These are phyloP conservation scores for Leptomonas seymouri DNA, from an alignment of 208 protist species.

Conservation along the genomic window DNA sequence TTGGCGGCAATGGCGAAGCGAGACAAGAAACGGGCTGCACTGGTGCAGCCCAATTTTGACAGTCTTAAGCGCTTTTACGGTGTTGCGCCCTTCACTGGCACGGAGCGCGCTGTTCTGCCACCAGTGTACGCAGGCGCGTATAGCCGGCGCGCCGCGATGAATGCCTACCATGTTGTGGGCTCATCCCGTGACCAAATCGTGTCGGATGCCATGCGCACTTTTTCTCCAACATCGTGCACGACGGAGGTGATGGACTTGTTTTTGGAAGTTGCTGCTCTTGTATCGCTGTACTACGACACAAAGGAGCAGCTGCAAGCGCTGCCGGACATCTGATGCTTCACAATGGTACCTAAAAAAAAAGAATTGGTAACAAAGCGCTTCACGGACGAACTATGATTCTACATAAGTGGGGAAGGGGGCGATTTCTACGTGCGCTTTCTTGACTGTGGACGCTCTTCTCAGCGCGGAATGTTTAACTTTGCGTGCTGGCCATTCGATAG, in stretches of 20 bases:
- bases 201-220: slow-evolving; percentile 80
- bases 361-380: too few species aligned
- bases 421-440: too few species aligned
- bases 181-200: slow-evolving; percentile 66
- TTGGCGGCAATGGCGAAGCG: slow-evolving; percentile 35
- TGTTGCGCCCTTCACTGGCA: slow-evolving; percentile 44
- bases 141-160: slow-evolving; percentile 71
- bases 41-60: slow-evolving; percentile 74
- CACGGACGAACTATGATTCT: too few species aligned
- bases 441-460: too few species aligned
- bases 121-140: slow-evolving; percentile 61
- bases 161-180: slow-evolving; percentile 69
- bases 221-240: slow-evolving; percentile 60
- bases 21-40: slow-evolving; percentile 34
- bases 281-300: slow-evolving; percentile 84
- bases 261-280: slow-evolving; percentile 71
- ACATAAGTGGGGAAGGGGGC: too few species aligned
- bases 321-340: slow-evolving; percentile 28
- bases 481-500: too few species aligned
- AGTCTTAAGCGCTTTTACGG: slow-evolving; percentile 79
- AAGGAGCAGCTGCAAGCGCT: slow-evolving; percentile 57
- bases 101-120: slow-evolving; percentile 53
- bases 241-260: slow-evolving; percentile 68
- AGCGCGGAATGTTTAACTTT: too few species aligned
- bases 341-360: not conserved